Base-by-base conservation (phyloP, 2,329 filamentous ascomycete species). In the Colletotrichum salicis region DNA sequence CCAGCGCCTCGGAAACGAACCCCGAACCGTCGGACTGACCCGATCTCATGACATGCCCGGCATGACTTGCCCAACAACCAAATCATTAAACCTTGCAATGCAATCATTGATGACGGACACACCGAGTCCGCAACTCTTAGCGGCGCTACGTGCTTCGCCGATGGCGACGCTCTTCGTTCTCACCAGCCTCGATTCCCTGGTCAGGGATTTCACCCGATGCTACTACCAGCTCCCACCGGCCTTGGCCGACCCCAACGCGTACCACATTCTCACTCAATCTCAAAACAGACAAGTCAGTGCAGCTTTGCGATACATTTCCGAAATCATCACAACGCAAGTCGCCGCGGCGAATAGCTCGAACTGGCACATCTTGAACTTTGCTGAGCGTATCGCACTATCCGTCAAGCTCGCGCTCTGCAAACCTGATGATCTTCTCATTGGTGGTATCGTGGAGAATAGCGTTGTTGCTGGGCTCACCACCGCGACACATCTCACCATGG, bases 211-310 rank as follows among this genome's bases (percentile, higher is more conserved):
- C n/a, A 81, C 80, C 2, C 76, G 79, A 13, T 78, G 76, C 59
- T 80, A 79, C 68, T 81, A 81, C 52, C 79, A 81, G 57, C 71
- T 81, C 29, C 80, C 79, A 0, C 79, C 80, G 2, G 77, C 73
- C 19, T 67, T 76, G 3, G 72, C 77, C 1, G 79, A 81, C 67
- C 80, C 79, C 0, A 78, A 76, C 1, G 75, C 80, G 0, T 80
- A 79, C 54, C 79, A 80, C 52, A 80, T 80, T 22, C 74, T 81
- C 33, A 80, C 79, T 5, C 79, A 81, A 61, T 70, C 69, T 2
- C 79, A 81, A 60, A 80, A 78, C 51, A 75, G 77, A 63, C 76
- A 77, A 51, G 62, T 80, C 1, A 73, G 75, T 22, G 76, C 77
- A 0, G 79, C 78, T 1, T 66, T 80, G 57, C 63, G 70, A 13